Evolutionary conservation across 345 rosid species (phyloP), one percentile per base, ranked within the genome.

Genomic region (Acer negundo): DNA sequence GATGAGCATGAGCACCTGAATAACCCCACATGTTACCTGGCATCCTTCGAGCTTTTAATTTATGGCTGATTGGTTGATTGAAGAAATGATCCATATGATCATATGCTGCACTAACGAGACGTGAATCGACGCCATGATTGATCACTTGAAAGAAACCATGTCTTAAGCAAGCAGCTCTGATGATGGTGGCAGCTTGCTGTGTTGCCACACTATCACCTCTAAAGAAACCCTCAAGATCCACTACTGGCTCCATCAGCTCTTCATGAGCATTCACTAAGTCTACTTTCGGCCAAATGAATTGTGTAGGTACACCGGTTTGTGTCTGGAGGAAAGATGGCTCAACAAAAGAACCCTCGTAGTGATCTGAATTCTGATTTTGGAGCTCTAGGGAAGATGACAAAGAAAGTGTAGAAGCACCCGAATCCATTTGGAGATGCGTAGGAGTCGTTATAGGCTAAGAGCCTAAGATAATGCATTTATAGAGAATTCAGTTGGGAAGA

Each of bases 111-210:
- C 47, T 69, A 19, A 89, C 84, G 10, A 92, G 84, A 12, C 72
- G 69, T 3, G 22, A 71, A 67, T 83, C 87, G 70, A 92, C 69
- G 31, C 90, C 90, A 69, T 90, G 94, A 78, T 90, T 90, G 72
- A 83, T 81, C 69, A 92, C 95, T 31, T 86, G 90, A 80, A 92
- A 92, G 61, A 84, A 87, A 22, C 97, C 95, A 71, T 89, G 94
- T 38, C 68, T 78, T 77, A 75, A 53, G 78, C 97, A 90, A 6
- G 93, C 94, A 40, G 53, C 80, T 70, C 77, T 79, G 24, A 87
- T 78, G 20, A 75, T 31, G 31, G 28, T 51, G 15, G 81, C 84
- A n/a, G 89, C 89, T 49, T 49, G 59, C 8, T 19, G 67, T 1
- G 83, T 81, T 70, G 80, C 81, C 17, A 9, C 46, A 42, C 51